A percentile compares a stretch with the other conserved stretches of the same genome.
phyloP scores from a whole-genome alignment of 78 protist genomes.

The Dictyostelium citrinum region DNA sequence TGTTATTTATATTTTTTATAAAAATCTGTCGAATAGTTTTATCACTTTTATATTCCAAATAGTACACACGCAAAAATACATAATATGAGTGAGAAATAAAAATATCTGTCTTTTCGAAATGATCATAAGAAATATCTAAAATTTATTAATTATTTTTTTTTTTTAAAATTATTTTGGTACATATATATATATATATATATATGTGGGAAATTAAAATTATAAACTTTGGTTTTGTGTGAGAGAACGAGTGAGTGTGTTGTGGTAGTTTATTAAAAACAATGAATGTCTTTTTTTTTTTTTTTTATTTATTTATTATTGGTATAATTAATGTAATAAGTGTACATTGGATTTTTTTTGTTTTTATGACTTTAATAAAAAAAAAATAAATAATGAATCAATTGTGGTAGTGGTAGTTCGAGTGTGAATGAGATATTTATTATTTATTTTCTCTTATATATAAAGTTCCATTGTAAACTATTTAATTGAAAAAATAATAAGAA shows the following conservation, averaged over 20 bases:
- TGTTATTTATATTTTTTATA: neutral
- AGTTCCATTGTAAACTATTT: neutral
- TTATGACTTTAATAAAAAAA: neutral
- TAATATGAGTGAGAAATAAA: neutral
- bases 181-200: neutral
- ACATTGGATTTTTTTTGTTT: neutral
- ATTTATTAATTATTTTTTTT: neutral
- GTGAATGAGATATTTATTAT: neutral
- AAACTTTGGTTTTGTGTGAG: neutral
- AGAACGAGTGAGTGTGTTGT: neutral
- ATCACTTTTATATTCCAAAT: neutral
- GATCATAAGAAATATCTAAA: neutral
- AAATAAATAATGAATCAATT: neutral
- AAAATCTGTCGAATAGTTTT: neutral
- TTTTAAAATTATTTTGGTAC: neutral
- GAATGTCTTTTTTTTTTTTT: neutral
- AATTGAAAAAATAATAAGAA: neutral
- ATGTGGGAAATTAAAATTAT: neutral
- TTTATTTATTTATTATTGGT: neutral
- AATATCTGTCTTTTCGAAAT: neutral
- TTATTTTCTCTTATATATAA: neutral
- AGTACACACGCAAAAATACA: neutral
- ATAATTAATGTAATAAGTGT: neutral
- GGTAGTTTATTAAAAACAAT: neutral
- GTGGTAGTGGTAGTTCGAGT: neutral